Evolutionary conservation across 495 filamentous ascomycete species (phyloP).

Genomic region (Penicillium nucicola): DNA sequence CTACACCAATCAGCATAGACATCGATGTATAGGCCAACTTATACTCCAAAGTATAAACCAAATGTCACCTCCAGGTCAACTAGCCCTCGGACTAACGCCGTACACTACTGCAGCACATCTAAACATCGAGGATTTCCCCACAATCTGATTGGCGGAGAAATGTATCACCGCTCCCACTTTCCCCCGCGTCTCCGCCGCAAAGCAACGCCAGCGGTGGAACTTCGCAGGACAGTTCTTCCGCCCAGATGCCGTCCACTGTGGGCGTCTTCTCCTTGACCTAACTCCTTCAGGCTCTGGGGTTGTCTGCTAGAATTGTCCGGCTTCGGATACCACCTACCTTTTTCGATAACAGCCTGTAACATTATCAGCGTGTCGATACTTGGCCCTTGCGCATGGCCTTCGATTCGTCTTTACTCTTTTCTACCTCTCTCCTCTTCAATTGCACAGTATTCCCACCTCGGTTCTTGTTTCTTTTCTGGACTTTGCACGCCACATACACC

Average conservation of each 20-base stretch:
- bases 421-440: neutral
- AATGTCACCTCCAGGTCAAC: too few relatives aligned
- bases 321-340: neutral
- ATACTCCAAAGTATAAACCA: too few relatives aligned
- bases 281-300: neutral
- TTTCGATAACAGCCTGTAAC: neutral
- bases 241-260: slow-evolving; percentile 3
- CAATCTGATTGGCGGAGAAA: slow-evolving; percentile 42
- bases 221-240: slow-evolving; percentile 7
- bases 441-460: too few relatives aligned
- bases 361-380: too few relatives aligned
- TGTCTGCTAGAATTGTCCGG: neutral
- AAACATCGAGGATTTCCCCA: too few relatives aligned
- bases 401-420: neutral
- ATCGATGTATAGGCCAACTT: too few relatives aligned
- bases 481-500: neutral
- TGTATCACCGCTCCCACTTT: slow-evolving; percentile 17
- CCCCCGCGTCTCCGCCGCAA: slow-evolving; percentile 22
- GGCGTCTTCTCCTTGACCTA: neutral
- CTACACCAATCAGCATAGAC: too few relatives aligned
- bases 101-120: too few relatives aligned
- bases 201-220: slow-evolving; percentile 1
- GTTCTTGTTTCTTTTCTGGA: neutral
- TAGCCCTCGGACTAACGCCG: too few relatives aligned
- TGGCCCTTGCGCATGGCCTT: neutral